Evolutionary conservation across 352 stramenopile species (phyloP).

Genomic region (Phytophthora multivora): DNA sequence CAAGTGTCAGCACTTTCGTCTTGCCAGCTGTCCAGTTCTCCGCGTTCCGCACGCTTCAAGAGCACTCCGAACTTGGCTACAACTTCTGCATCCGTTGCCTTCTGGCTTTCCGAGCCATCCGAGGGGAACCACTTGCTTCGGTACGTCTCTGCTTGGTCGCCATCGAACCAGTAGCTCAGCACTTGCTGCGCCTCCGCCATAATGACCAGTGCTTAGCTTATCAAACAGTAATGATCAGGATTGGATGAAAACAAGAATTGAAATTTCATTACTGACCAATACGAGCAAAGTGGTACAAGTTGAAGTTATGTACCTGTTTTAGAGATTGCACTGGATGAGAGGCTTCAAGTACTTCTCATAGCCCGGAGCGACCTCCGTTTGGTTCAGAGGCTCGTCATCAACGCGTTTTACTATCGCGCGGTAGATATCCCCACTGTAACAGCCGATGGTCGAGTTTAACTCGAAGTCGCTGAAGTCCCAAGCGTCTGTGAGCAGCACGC

Average conservation of each 20-base stretch:
- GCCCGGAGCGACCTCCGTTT: constrained; percentile 43
- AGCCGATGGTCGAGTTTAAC: constrained; percentile 58
- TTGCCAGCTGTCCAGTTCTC: constrained; percentile 59
- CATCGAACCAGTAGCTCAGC: constrained; percentile 70
- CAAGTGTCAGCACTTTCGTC: constrained; percentile 33
- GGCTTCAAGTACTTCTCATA: constrained; percentile 50
- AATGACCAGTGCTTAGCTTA: constrained; percentile 24
- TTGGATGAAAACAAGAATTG: constrained; percentile 9
- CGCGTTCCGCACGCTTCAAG: constrained; percentile 44
- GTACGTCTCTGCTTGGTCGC: constrained; percentile 53
- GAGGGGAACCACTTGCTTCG: constrained; percentile 71
- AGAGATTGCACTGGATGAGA: constrained; percentile 31
- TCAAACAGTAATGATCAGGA: background rate
- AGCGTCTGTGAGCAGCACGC: constrained; percentile 45
- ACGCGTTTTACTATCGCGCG: constrained; percentile 45
- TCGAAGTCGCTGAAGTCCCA: constrained; percentile 69
- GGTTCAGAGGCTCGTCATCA: constrained; percentile 52
- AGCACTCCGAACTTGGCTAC: constrained; percentile 41
- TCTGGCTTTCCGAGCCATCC: constrained; percentile 54
- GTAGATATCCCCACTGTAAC: constrained; percentile 64
- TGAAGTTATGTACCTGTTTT: constrained; percentile 18
- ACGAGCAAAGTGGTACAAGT: constrained; percentile 15
- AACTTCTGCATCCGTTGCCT: constrained; percentile 47
- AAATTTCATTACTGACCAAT: constrained; percentile 3
- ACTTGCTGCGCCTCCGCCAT: constrained; percentile 36